A percentile compares a stretch with the other conserved stretches of the same genome.
phyloP scores from a whole-genome alignment of 2,329 filamentous ascomycete genomes.

The Alternaria ethzedia region DNA sequence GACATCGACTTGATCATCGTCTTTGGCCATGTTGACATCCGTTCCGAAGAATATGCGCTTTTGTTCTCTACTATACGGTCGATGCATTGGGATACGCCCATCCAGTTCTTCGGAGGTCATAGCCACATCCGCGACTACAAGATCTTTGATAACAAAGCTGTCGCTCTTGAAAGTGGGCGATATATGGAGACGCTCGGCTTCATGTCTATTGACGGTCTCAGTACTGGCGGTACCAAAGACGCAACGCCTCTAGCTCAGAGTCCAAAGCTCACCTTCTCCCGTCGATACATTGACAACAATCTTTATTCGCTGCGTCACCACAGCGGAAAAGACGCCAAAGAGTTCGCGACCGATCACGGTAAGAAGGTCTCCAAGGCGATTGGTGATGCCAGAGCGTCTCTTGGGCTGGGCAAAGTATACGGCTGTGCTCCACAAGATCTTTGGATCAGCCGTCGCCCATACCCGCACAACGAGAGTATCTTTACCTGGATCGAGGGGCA shows the following conservation, averaged over 20 bases:
- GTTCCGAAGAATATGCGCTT: conserved; percentile 77
- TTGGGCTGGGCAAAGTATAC: conserved; percentile 74
- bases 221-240: conserved; percentile 47
- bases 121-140: conserved; percentile 86
- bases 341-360: conserved; percentile 79
- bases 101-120: conserved; percentile 92
- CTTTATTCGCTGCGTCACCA: conserved; percentile 84
- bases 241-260: conserved; percentile 20
- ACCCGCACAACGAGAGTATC: conserved; percentile 75
- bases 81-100: conserved; percentile 79
- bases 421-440: conserved; percentile 84
- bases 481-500: conserved; percentile 80
- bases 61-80: conserved; percentile 81
- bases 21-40: conserved; percentile 81
- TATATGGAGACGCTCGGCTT: conserved; percentile 97
- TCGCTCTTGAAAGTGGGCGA: conserved; percentile 83
- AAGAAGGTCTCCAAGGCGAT: conserved; percentile 75
- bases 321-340: conserved; percentile 71
- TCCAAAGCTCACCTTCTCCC: conserved; percentile 65
- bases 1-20: conserved; percentile 88
- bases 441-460: conserved; percentile 82
- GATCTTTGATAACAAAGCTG: conserved; percentile 77
- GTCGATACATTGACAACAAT: conserved; percentile 94
- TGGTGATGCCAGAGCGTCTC: conserved; percentile 67
- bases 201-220: conserved; percentile 78